Evolutionary conservation across 495 filamentous ascomycete species (phyloP), one percentile per base, ranked within the genome.

Genomic region (Aspergillus sclerotioniger): DNA sequence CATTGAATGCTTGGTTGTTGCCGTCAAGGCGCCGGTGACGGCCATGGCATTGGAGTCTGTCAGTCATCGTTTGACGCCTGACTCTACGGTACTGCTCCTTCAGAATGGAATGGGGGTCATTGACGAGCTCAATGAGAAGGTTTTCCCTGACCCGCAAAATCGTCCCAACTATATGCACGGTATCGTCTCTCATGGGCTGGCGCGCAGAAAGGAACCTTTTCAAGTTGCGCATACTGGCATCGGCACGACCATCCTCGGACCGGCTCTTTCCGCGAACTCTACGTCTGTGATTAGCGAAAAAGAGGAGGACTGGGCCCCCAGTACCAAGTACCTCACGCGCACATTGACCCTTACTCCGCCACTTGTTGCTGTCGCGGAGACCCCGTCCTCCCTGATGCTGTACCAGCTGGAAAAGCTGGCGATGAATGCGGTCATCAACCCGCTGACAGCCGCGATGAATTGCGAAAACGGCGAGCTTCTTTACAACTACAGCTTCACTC

Each of bases 61-160:
- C 43, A 69, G 69, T 6, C 79, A 90, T 59, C 82, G 91, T 8
- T 74, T 98, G n/a, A 83, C 83, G 32, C 72, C 77, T 4, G 74
- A 82, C 13, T 91, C 91, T 3, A 92, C 92, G 0, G 80, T 98
- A 31, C 79, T 88, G 39, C 83, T 98, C 20, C 64, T 96, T 5
- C 89, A 95, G 52, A 90, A 93, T 48, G 92, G 91, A 5, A 82
- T 98, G 75, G 93, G 92, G 2, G 69, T 87, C 3, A 72, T 91
- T 28, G 90, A 96, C n/a, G 77, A 81, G 35, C 72, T 96, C 17
- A 89, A 90, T 60, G 62, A 79, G 9, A 54, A 73, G 2, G 62
- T 93, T 12, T 98, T 96, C 64, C 79, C 83, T 0, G 78, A 91
- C 63, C 78, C 82, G 2, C 57, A 63, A 5, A 71, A 63, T 0